A percentile compares a stretch with the other conserved stretches of the same genome.
Conservation (phyloP, 441 rosid species). For the Adansonia rubrostipa region DNA sequence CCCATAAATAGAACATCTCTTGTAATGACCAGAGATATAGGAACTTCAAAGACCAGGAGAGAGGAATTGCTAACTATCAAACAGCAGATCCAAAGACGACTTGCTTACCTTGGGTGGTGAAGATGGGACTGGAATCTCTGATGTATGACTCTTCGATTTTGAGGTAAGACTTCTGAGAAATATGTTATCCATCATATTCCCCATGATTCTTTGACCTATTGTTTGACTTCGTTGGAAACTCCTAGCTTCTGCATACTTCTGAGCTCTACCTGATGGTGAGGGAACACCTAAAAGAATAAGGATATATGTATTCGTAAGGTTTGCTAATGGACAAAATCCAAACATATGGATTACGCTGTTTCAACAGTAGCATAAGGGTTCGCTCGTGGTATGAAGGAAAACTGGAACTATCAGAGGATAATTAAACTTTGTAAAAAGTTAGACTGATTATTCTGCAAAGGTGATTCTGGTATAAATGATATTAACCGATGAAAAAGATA, state of each 20-base stretch:
- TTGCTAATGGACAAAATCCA: background rate
- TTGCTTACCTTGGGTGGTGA: constrained; percentile 75
- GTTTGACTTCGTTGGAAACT: constrained; percentile 78
- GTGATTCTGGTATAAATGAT: background rate
- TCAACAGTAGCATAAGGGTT: constrained; percentile 13
- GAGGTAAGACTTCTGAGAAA: constrained; percentile 85
- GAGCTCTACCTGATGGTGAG: constrained; percentile 83
- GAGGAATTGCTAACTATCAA: constrained; percentile 8
- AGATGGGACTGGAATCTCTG: constrained; percentile 72
- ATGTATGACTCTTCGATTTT: constrained; percentile 59
- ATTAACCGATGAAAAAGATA: background rate
- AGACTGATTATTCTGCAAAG: background rate
- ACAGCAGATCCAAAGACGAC: background rate
- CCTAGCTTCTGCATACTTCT: constrained; percentile 62
- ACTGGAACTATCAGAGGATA: background rate
- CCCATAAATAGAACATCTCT: background rate
- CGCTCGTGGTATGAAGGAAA: constrained; percentile 12
- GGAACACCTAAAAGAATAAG: constrained; percentile 59
- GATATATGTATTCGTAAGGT: background rate
- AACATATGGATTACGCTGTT: constrained; percentile 10
- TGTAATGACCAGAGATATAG: background rate
- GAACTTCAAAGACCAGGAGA: constrained; percentile 4
- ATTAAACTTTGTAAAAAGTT: background rate
- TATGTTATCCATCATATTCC: constrained; percentile 86
- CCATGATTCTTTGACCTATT: constrained; percentile 86